Percentiles rank a stretch among this genome's conserved stretches.
Evolutionary conservation across 140 eudicot genomes (phyloP).

Genomic region (Cichorium intybus): DNA sequence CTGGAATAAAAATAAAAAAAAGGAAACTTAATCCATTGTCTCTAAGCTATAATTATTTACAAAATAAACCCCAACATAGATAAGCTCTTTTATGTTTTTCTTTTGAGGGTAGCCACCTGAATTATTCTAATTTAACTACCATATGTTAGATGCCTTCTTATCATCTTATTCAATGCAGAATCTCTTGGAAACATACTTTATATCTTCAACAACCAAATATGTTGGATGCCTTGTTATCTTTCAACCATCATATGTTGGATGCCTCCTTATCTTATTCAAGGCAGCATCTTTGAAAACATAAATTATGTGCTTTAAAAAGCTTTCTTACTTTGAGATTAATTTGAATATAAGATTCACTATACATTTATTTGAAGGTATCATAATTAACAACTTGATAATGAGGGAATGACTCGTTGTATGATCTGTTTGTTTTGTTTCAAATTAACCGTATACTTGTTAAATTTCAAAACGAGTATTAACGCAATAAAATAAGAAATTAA

Average conservation of each 20-base stretch:
- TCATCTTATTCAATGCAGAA: neutral
- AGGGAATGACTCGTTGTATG: neutral
- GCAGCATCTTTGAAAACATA: neutral
- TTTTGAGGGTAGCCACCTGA: neutral
- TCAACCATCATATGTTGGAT: neutral
- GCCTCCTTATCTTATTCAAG: neutral
- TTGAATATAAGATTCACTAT: neutral
- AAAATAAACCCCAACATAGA: neutral
- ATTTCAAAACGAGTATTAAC: neutral
- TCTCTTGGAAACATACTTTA: neutral
- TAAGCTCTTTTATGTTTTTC: neutral
- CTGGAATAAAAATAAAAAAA: no score
- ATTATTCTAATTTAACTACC: neutral
- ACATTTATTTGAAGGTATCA: neutral
- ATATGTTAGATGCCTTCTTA: neutral
- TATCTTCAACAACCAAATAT: neutral
- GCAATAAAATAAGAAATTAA: neutral
- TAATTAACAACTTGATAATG: neutral
- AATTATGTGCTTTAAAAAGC: neutral
- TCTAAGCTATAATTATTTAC: no score
- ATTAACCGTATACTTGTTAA: neutral
- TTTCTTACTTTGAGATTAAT: neutral
- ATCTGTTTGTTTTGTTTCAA: neutral
- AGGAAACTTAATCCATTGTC: no score
- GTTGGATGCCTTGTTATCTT: neutral